phyloP scores from a whole-genome alignment of 306 rosid species.

The Cicer yamashitae region DNA sequence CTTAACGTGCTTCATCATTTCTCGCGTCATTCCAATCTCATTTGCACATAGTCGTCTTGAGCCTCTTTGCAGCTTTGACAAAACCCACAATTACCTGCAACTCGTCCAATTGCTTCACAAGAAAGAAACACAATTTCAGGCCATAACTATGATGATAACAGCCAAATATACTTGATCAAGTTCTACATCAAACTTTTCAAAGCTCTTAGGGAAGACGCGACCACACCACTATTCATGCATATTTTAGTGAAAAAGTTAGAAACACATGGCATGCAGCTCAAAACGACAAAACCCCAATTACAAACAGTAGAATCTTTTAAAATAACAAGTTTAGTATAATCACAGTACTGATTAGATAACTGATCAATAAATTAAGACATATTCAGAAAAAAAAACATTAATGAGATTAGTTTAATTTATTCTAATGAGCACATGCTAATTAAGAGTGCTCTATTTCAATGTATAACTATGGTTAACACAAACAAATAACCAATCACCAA shows the following conservation, averaged over 20 bases:
- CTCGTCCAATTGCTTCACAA: constrained; percentile 93
- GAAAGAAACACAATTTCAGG: constrained; percentile 33
- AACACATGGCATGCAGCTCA: constrained; percentile 22
- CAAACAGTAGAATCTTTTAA: background rate
- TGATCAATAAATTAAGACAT: constrained; percentile 6
- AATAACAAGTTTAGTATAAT: background rate
- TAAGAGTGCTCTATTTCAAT: background rate
- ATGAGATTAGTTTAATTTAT: background rate
- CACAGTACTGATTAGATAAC: background rate
- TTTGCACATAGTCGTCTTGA: constrained; percentile 87
- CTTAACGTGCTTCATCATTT: constrained; percentile 38
- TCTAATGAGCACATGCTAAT: background rate
- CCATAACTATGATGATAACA: background rate
- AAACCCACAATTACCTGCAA: constrained; percentile 93
- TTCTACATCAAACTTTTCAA: constrained; percentile 10
- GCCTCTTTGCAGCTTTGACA: constrained; percentile 90
- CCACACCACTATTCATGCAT: background rate
- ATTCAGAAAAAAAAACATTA: background rate
- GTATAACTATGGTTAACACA: background rate
- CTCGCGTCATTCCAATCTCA: constrained; percentile 49
- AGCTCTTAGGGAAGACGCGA: background rate
- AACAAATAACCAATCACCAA: background rate
- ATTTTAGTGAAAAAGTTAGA: constrained; percentile 1
- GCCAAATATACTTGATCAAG: constrained; percentile 16
- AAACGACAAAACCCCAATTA: background rate